These are phyloP conservation scores for Trichoderma sp. DNA, from an alignment of 2,329 filamentous ascomycete genomes.

Conservation along the genomic window DNA sequence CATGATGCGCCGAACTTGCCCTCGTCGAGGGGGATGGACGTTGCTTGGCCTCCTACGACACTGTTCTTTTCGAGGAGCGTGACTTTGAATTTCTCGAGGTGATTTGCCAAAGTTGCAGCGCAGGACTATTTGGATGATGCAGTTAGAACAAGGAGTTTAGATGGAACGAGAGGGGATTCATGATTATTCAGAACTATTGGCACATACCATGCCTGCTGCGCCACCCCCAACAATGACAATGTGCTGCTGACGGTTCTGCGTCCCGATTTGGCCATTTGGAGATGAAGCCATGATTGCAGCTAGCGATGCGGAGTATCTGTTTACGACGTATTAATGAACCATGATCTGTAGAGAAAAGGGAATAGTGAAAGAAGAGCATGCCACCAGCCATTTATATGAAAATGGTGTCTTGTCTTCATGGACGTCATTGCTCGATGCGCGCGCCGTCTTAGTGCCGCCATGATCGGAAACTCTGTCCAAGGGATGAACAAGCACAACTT, in stretches of 20 bases:
- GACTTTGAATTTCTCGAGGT: conserved; percentile 67
- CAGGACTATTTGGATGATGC: conserved; percentile 54
- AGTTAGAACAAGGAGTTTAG: background rate
- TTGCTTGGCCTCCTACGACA: conserved; percentile 65
- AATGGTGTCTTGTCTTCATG: background rate
- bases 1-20: conserved; percentile 60
- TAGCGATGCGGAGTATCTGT: background rate
- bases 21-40: conserved; percentile 61
- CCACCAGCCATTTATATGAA: background rate
- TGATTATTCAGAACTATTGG: background rate
- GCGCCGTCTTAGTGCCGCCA: conserved; percentile 18
- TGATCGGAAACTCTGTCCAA: conserved; percentile 15
- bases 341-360: background rate
- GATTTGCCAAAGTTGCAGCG: conserved; percentile 67
- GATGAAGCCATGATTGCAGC: background rate
- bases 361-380: background rate
- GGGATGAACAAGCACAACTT: background rate
- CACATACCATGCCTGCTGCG: conserved; percentile 61
- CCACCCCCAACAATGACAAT: conserved; percentile 65
- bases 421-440: conserved; percentile 32
- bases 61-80: conserved; percentile 63
- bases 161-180: too few relatives aligned
- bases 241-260: conserved; percentile 50
- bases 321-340: background rate
- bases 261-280: background rate